Evolutionary conservation across 2,329 filamentous ascomycete species (phyloP), one percentile per base, ranked within the genome.

Genomic region (Stachybotrys elegans): DNA sequence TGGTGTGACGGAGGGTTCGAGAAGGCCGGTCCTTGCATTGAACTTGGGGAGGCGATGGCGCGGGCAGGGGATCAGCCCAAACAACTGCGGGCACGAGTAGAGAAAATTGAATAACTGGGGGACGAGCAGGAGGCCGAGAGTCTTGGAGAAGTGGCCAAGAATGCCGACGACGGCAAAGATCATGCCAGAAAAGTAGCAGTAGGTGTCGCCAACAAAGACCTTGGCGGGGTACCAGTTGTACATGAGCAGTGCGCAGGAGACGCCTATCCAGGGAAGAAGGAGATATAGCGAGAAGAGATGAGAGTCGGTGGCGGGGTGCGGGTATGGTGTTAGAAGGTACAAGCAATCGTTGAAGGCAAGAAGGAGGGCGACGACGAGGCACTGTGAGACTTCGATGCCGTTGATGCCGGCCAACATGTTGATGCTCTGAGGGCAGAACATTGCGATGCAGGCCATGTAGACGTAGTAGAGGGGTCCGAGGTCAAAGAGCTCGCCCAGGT

Each of bases 351-450:
- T 98, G 62, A 89, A 70, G 47, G 85, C 79, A 53, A 98, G 80
- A 41, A 97, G 78, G 43, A 83, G 65, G 21, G 91, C 92, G 60
- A 98, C 88, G 51, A 95, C 87, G 50, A 98, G 73, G 47, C 90
- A 96, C 69, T 98, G 93, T 11, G 86, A 83, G 44, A 97, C 93
- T 66, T 98, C 93, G 62, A 98, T 93, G 44, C 93, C 93, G 66
- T 98, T 98, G 67, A 98, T 88, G n/a, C 93, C 93, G 0, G 93
- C 93, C n/a, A 98, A 75, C 69, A 98, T 98, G 73, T 98, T 98
- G 78, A 98, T 98, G 66, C 89, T 90, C 70, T 98, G 97, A 6
- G 93, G 91, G 55, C 90, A 95, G 72, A 98, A 98, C 65, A 98
- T 98, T 61, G 92, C 88, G 54, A 98, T 79, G 45, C 87, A 85